Percentiles rank a stretch among this genome's conserved stretches.
phyloP scores from a whole-genome alignment of 768 basidiomycete genomes.

The Tulasnella sp. region DNA sequence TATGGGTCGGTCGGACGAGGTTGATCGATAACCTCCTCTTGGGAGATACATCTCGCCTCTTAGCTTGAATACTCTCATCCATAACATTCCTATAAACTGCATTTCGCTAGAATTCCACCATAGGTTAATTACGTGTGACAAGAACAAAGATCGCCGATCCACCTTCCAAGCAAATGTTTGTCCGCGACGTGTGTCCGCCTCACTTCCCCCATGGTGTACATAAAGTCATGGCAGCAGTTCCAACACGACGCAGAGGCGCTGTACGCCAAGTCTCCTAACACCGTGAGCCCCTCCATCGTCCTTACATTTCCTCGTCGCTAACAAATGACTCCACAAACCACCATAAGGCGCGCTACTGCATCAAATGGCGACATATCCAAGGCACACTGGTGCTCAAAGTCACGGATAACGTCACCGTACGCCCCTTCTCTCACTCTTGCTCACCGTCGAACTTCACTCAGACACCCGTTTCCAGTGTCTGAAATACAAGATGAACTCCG shows the following conservation, averaged over 20 bases:
- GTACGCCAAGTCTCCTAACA: slow-evolving; percentile 66
- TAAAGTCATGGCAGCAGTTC: slow-evolving; percentile 79
- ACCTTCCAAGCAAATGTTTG: too few relatives aligned
- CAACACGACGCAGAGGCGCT: slow-evolving; percentile 81
- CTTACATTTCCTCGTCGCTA: neutral
- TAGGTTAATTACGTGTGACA: too few relatives aligned
- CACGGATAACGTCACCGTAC: slow-evolving; percentile 78
- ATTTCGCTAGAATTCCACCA: too few relatives aligned
- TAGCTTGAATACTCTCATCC: too few relatives aligned
- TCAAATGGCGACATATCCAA: slow-evolving; percentile 81
- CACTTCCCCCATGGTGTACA: slow-evolving; percentile 70
- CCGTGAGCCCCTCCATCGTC: slow-evolving; percentile 36
- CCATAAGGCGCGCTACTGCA: slow-evolving; percentile 69
- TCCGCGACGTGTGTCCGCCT: too few relatives aligned
- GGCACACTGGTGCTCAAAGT: slow-evolving; percentile 87
- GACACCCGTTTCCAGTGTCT: slow-evolving; percentile 49
- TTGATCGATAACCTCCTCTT: slow-evolving; percentile 88
- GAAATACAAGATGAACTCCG: slow-evolving; percentile 92
- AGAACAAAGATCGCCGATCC: too few relatives aligned
- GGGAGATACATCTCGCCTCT: too few relatives aligned
- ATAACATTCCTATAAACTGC: too few relatives aligned
- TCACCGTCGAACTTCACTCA: neutral
- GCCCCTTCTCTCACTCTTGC: slow-evolving; percentile 25
- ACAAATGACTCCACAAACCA: neutral
- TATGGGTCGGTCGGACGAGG: slow-evolving; percentile 76